A percentile compares a stretch with the other conserved stretches of the same genome.
Conservation (phyloP, 257 asterid genomes). For the Solanum bukasovii region DNA sequence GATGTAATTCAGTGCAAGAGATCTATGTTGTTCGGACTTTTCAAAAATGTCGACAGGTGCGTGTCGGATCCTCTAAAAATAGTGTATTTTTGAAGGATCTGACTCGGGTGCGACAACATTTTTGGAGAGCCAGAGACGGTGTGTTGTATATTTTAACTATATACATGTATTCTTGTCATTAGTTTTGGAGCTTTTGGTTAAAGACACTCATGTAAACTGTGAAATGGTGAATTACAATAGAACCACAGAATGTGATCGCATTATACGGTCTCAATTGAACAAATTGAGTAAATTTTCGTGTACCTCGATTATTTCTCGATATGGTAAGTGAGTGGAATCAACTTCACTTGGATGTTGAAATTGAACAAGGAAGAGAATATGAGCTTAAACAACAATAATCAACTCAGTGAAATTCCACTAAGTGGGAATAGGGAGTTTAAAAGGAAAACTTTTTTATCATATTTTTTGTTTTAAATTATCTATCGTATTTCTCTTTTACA, state of each 20-base stretch:
- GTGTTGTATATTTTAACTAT: neutral
- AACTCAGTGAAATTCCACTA: too few relatives aligned
- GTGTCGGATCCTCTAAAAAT: too few relatives aligned
- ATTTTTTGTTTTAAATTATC: fast-evolving
- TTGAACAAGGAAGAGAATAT: neutral
- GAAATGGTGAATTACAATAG: neutral
- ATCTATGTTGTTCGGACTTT: neutral
- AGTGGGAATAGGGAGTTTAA: too few relatives aligned
- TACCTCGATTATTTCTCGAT: neutral
- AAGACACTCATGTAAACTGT: neutral
- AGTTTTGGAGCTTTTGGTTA: neutral
- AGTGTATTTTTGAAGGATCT: too few relatives aligned
- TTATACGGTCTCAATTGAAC: neutral
- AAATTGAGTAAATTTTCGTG: too few relatives aligned
- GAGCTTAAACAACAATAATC: neutral
- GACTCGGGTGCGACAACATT: too few relatives aligned
- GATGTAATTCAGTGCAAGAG: neutral
- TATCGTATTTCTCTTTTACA: neutral
- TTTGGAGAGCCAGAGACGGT: neutral
- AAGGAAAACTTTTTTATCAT: too few relatives aligned
- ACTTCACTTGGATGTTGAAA: neutral
- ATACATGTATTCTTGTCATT: neutral
- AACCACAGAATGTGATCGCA: neutral
- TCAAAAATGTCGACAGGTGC: too few relatives aligned
- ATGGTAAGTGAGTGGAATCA: neutral